Evolutionary conservation across 768 basidiomycete species (phyloP), one percentile per base, ranked within the genome.

Genomic region (Gloeostereum incarnatum): DNA sequence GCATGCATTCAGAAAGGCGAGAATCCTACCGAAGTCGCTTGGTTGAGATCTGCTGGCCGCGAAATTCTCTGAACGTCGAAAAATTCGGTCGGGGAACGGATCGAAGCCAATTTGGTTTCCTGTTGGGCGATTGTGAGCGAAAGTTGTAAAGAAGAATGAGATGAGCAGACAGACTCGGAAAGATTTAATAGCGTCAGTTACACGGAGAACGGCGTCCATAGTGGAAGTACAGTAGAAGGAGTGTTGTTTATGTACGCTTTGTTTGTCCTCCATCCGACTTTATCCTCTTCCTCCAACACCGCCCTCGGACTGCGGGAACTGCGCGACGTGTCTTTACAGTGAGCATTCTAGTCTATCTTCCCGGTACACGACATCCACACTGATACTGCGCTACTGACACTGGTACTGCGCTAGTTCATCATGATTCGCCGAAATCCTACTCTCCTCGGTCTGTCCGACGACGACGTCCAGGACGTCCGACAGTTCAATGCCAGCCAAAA

Each of bases 1-100:
- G n/a, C 9, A 1, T 2, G n/a, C 10, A 2, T 27, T 5, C 10
- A 1, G 2, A 17, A 36, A 29, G 16, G 32, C 3, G n/a, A 23
- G 24, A 30, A 20, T 62, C 79, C 51, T 45, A 85, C 85, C 47
- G 79, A 74, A 25, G 81, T 81, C 31, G 85, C 84, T 44, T 78
- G 71, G 56, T 87, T 86, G 33, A 88, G 55, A 54, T 92, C 86
- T 18, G 78, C 78, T 7, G 89, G 89, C 50, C 78, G 67, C n/a
- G 89, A 91, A 36, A 93, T 60, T 16, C 87, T 78, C 47, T 90
- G 78, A 47, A 70, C 61, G 62, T 91, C 88, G 53, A 91, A 90
- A 60, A 91, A 91, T 57, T 91, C 88, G 32, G 59, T 52, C 4
- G 78, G 75, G 1, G 81, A 65, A 42, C 88, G 73, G 45, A 91